Conservation (phyloP, 345 rosid genomes). For the Pugionium cornutum region DNA sequence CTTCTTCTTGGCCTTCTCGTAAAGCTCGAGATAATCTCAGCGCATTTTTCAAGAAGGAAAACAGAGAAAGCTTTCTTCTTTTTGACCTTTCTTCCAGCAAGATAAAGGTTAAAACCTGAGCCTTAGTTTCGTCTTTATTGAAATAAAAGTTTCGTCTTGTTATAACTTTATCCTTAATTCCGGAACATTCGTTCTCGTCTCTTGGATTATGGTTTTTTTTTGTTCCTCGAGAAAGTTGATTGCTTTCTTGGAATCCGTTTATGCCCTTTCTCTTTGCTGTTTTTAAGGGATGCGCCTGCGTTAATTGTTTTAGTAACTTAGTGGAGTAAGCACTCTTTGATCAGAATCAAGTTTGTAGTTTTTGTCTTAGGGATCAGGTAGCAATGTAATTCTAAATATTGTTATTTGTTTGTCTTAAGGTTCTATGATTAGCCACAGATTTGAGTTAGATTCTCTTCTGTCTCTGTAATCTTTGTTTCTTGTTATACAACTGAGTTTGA, state of each 20-base stretch:
- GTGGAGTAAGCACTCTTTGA: conserved; percentile 15
- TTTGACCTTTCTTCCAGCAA: conserved; percentile 15
- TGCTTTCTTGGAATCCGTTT: conserved; percentile 38
- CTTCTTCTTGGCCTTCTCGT: conserved; percentile 12
- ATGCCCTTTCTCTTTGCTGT: conserved; percentile 13
- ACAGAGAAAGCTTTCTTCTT: conserved; percentile 33
- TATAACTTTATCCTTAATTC: conserved; percentile 21
- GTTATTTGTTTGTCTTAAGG: conserved; percentile 20
- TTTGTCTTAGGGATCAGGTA: conserved; percentile 36
- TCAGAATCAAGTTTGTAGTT: conserved; percentile 15
- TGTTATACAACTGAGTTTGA: conserved; percentile 9
- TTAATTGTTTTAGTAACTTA: conserved; percentile 22
- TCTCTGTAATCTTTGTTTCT: not conserved
- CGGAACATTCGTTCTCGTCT: conserved; percentile 1
- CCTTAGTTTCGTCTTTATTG: conserved; percentile 1
- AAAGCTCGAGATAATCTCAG: conserved; percentile 34
- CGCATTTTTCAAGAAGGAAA: conserved; percentile 38
- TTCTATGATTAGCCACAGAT: conserved; percentile 1
- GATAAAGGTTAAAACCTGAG: conserved; percentile 25
- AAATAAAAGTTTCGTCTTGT: too few relatives aligned
- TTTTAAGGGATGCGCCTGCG: conserved; percentile 13
- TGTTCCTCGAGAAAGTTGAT: conserved; percentile 38
- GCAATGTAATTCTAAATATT: too few relatives aligned
- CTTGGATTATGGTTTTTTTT: conserved; percentile 40
- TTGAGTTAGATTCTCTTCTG: conserved; percentile 27